These are phyloP conservation scores for Dactylorhiza incarnata DNA, from an alignment of 106 monocot species.

Conservation along the genomic window DNA sequence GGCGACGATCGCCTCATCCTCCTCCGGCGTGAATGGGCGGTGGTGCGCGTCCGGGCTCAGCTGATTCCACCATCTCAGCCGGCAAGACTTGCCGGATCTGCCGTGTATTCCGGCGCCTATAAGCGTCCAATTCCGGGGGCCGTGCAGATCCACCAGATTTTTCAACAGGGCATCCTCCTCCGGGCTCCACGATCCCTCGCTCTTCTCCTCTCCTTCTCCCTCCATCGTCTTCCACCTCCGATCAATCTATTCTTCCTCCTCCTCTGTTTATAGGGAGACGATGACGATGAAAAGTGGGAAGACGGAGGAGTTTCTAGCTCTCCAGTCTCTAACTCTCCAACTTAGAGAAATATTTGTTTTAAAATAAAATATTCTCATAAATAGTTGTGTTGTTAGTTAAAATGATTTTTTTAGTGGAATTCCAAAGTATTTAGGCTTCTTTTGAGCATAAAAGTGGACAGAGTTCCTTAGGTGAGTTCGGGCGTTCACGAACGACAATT, in stretches of 20 bases:
- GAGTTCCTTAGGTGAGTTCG: too few relatives aligned
- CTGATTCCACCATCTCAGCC: conserved; percentile 34
- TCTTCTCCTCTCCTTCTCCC: background rate
- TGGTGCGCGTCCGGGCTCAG: conserved; percentile 30
- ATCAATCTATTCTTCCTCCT: background rate
- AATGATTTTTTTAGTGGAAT: too few relatives aligned
- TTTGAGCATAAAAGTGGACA: too few relatives aligned
- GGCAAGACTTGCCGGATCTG: conserved; percentile 33
- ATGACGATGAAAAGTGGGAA: too few relatives aligned
- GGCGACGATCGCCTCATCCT: conserved; percentile 22
- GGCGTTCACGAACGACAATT: too few relatives aligned
- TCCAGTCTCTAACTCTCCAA: too few relatives aligned
- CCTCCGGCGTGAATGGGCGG: conserved; percentile 25
- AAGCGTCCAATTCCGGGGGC: conserved; percentile 25
- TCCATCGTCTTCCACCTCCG: background rate
- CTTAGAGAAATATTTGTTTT: too few relatives aligned
- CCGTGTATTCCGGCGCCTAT: conserved; percentile 26
- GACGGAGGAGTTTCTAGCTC: too few relatives aligned
- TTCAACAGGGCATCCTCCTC: conserved; percentile 27
- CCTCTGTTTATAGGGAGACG: too few relatives aligned
- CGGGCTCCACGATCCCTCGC: conserved; percentile 30
- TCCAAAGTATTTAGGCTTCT: too few relatives aligned
- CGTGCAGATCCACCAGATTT: conserved; percentile 21
- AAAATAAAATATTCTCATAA: too few relatives aligned
- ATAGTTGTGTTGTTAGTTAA: too few relatives aligned